Evolutionary conservation across 2,329 filamentous ascomycete species (phyloP).

Genomic region (Monosporascus sp.): DNA sequence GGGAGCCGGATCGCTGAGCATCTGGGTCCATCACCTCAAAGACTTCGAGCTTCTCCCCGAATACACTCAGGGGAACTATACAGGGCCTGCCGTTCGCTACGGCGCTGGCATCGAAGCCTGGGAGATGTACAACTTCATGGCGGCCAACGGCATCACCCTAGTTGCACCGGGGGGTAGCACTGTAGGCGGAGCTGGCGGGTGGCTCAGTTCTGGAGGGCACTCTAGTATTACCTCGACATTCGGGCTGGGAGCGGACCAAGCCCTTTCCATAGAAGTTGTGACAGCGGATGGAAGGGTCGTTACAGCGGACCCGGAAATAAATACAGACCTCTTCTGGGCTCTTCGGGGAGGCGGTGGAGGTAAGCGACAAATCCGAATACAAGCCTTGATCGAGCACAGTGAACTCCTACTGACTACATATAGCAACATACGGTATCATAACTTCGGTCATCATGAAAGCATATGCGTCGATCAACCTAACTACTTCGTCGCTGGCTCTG

Average conservation of each 20-base stretch:
- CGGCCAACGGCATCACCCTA: constrained; percentile 21
- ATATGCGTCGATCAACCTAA: constrained; percentile 17
- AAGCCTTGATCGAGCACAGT: too few species aligned
- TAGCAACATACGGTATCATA: constrained; percentile 24
- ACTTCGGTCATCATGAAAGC: constrained; percentile 26
- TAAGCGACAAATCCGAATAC: constrained; percentile 5
- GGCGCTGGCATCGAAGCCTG: constrained; percentile 31
- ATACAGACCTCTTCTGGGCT: constrained; percentile 51
- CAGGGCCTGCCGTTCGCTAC: constrained; percentile 30
- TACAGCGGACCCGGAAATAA: constrained; percentile 37
- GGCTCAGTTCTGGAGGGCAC: constrained; percentile 47
- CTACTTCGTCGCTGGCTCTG: constrained; percentile 15
- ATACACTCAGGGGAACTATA: constrained; percentile 24
- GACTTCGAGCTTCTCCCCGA: constrained; percentile 30
- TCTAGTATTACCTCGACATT: constrained; percentile 37
- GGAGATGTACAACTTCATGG: constrained; percentile 27
- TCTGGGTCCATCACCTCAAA: constrained; percentile 46
- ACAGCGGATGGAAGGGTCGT: constrained; percentile 40
- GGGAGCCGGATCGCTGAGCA: constrained; percentile 38
- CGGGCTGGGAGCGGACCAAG: constrained; percentile 48
- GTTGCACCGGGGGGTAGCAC: constrained; percentile 27
- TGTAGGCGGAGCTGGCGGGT: constrained; percentile 41
- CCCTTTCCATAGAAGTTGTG: constrained; percentile 41
- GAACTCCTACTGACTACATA: neutral
- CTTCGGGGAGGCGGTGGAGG: constrained; percentile 46